Evolutionary conservation across 441 rosid genomes (phyloP), one percentile per base, ranked within the genome.

Genomic region (California macrophylla): DNA sequence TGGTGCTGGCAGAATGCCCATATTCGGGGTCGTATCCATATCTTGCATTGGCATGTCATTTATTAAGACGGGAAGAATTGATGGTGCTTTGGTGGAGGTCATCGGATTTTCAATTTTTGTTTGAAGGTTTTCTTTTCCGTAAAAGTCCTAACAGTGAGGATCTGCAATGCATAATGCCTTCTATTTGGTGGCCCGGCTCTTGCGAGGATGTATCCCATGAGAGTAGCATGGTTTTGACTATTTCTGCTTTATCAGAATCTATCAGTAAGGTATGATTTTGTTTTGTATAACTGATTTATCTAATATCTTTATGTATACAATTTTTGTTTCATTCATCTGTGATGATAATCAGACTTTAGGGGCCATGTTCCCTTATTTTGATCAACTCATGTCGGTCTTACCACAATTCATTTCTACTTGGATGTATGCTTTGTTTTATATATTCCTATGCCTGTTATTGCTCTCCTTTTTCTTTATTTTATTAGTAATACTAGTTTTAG

Each of bases 121-220:
- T 92, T 68, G 99, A 92, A 86, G 87, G 97, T 70, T 87, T 95
- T 83, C 83, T 95, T 74, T 86, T 96, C 5, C 85, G 79, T 60
- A 87, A 87, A 82, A 87, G 77, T 76, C 89, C 93, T 69, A 95
- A 85, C 77, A 89, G 82, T 75, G 94, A 85, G 83, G 99, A 95
- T 75, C 90, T 95, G 66, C 94, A 90, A 74, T 81, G 82, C 75
- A 76, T 92, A 77, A 81, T 95, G 83, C 97, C 97, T 73, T 87
- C 89, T 82, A 96, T 92, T 78, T 95, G 98, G 98, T 95, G 99
- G 99, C 92, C 98, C 83, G 93, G 98, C 69, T 90, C 98, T 69
- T 84, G 81, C 70, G 99, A 95, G 80, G 97, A 89, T 75, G 74
- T 84, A 38, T 86, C 93, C 67, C 69, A 75, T 70, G 97, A 90